Evolutionary conservation across 768 basidiomycete species (phyloP), one percentile per base, ranked within the genome.

Genomic region (Cyclocybe cylindracea): DNA sequence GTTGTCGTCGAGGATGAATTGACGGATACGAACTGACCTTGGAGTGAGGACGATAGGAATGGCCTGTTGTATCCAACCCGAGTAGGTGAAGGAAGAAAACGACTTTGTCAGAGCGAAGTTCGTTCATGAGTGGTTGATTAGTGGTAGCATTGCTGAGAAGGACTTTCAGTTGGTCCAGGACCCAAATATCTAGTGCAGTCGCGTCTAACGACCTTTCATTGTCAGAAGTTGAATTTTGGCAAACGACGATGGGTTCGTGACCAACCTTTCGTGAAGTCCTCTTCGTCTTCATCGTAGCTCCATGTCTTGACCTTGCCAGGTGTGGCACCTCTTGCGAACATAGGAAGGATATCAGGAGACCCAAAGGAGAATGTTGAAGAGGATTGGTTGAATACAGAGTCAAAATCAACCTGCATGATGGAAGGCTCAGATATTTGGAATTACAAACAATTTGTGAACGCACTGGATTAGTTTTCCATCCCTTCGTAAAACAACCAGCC

Each of bases 391-490:
- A 94, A 91, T 10, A 94, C 83, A 1, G 90, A 91, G 66, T 94
- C 91, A 63, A 94, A 94, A 59, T 91, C 83, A 44, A 94, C 76
- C 77, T 78, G 24, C 24, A 24, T 44, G 11, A 41, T 29, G 9
- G 13, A n/a, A 31, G 24, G 50, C 48, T 43, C 37, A 74, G 67
- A 47, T n/a, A 19, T 19, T 41, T 10, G 40, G 31, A 10, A 19
- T 36, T 10, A 31, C 4, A 34, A 16, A 9, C 51, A n/a, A 24
- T 9, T 18, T 36, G 32, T 6, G 16, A 24, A 56, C 70, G 56
- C 59, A 89, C 89, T 44, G 89, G 90, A 67, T 91, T 92, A 1
- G 85, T 79, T 72, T 91, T 92, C 90, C 91, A 92, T 42, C 89
- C 90, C 87, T 90, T 55, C 13, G 24, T 24, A 7, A 8, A 39